A percentile compares a stretch with the other conserved stretches of the same genome.
Conservation (phyloP, 129 eudicot species). For the Flaveria linearis region DNA sequence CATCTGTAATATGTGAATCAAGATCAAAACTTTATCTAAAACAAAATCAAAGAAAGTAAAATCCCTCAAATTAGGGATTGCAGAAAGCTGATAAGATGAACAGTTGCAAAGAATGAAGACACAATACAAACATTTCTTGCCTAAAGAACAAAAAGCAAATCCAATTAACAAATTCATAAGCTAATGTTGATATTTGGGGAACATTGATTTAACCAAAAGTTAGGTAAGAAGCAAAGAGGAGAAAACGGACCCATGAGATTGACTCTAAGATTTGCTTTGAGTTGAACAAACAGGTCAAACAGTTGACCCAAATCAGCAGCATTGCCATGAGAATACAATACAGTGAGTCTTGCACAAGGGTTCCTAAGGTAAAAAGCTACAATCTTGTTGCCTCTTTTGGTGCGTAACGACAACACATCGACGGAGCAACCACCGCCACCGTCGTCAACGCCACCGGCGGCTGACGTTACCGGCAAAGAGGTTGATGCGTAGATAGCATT, state of each 20-base stretch:
- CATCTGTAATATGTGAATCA: background rate
- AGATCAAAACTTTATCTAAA: slow-evolving; percentile 15
- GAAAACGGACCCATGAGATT: slow-evolving; percentile 76
- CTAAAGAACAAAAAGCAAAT: background rate
- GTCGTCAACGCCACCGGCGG: slow-evolving; percentile 42
- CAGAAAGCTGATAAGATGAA: background rate
- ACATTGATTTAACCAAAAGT: slow-evolving; percentile 26
- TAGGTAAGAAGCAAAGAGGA: slow-evolving; percentile 30
- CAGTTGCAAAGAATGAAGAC: slow-evolving; percentile 15
- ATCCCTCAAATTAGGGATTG: background rate
- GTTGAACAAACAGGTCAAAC: slow-evolving; percentile 92
- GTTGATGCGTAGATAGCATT: slow-evolving; percentile 62
- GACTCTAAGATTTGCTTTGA: slow-evolving; percentile 96
- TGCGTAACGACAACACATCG: slow-evolving; percentile 64
- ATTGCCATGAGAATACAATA: slow-evolving; percentile 91
- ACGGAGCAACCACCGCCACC: slow-evolving; percentile 52
- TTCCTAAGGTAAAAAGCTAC: slow-evolving; percentile 81
- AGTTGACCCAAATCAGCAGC: slow-evolving; percentile 99
- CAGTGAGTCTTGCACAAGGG: slow-evolving; percentile 78
- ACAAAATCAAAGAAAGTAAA: background rate
- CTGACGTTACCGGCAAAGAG: slow-evolving; percentile 45
- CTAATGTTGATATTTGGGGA: slow-evolving; percentile 30
- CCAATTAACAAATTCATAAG: background rate
- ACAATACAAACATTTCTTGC: background rate
- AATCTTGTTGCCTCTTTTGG: slow-evolving; percentile 87